Conservation (phyloP, 306 rosid genomes). For the Rosa chinensis region DNA sequence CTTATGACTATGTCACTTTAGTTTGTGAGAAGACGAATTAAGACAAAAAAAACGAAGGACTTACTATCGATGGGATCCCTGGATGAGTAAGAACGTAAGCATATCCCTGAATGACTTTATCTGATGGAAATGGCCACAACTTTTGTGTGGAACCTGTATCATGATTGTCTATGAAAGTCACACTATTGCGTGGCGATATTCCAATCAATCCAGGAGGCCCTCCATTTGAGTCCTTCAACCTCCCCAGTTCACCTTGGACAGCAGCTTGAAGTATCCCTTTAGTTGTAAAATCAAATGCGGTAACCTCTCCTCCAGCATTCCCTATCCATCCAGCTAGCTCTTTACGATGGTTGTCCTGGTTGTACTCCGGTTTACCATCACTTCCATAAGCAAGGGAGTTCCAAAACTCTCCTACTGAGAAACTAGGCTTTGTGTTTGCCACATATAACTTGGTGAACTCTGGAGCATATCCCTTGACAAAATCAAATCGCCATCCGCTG, state of each 20-base stretch:
- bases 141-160: constrained; percentile 61
- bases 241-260: constrained; percentile 30
- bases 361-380: constrained; percentile 25
- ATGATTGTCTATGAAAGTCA: constrained; percentile 72
- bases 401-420: constrained; percentile 84
- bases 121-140: constrained; percentile 65
- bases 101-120: constrained; percentile 68
- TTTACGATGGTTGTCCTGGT: constrained; percentile 37
- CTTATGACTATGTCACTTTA: too few relatives aligned
- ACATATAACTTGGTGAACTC: constrained; percentile 48
- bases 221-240: constrained; percentile 34
- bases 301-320: constrained; percentile 35
- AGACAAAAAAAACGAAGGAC: background rate
- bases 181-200: constrained; percentile 60
- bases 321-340: constrained; percentile 36
- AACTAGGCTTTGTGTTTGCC: constrained; percentile 60
- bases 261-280: constrained; percentile 40
- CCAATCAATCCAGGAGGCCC: constrained; percentile 71
- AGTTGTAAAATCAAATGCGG: constrained; percentile 47
- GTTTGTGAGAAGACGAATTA: background rate
- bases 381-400: constrained; percentile 29
- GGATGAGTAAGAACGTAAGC: constrained; percentile 80
- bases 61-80: constrained; percentile 57
- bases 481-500: constrained; percentile 68
- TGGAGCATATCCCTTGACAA: constrained; percentile 69